Evolutionary conservation across 164 flowering plant genomes (phyloP), one percentile per base, ranked within the genome.

Genomic region (Dillenia turbinata): DNA sequence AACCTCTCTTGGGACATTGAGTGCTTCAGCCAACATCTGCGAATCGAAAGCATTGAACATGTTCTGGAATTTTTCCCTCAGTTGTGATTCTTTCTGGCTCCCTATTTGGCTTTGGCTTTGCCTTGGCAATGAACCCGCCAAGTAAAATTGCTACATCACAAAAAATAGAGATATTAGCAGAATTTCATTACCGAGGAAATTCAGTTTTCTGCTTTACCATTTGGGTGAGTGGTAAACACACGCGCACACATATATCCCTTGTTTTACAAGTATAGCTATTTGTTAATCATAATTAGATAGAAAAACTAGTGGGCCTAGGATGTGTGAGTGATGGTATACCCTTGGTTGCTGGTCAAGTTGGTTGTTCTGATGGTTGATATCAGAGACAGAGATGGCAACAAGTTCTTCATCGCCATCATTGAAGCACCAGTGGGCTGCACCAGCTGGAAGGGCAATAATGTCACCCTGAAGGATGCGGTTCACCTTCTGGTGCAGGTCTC

Each of bases 401-500:
- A 86, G 72, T 0, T 69, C 72, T n/a, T 69, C 52, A 1, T 79
- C 47, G 5, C 83, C 92, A 22, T 85, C 77, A 63, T 89, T 86
- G 65, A 71, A 75, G 61, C 65, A 54, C 87, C 85, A 89, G 52
- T 85, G 78, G 12, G 79, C 73, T 5, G 66, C 81, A 52, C 96
- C 92, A 3, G 87, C 69, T 0, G 92, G 90, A 44, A 83, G 26
- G n/a, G 82, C 83, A 2, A 89, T 12, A 56, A 84, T 52, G 54
- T 88, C 89, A 5, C 94, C 94, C 46, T 74, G 60, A 0, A 72
- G 52, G 63, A 83, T 17, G 0, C 65, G 69, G 52, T 77, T 77
- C 11, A 85, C 66, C 75, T 83, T 86, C 73, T 86, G 95, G 81
- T 88, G 88, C 51, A 56, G 69, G 52, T 85, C 94, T 33, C 67